Evolutionary conservation across 148 eudicot species (phyloP).

Genomic region (Camellia granthamiana): DNA sequence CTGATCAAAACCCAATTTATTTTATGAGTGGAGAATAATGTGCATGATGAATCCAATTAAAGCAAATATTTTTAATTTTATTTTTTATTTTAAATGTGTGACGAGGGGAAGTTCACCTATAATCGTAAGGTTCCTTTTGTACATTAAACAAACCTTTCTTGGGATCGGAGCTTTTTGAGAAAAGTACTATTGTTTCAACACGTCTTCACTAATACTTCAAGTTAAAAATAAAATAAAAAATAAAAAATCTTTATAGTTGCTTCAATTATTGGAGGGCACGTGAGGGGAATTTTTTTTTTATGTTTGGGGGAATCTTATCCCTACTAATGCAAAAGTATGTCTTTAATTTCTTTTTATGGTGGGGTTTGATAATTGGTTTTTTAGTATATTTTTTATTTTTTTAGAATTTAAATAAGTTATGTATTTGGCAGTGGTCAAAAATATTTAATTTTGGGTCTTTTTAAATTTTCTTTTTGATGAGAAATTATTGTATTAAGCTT

Average conservation of each 20-base stretch:
- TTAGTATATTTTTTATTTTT: too few relatives aligned
- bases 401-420: too few relatives aligned
- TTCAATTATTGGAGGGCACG: constrained; percentile 8
- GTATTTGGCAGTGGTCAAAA: too few relatives aligned
- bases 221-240: not conserved
- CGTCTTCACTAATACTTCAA: not conserved
- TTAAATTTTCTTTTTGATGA: too few relatives aligned
- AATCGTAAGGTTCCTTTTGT: constrained; percentile 3
- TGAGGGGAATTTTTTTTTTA: not conserved
- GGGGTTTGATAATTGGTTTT: too few relatives aligned
- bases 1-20: not conserved
- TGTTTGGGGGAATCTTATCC: too few relatives aligned
- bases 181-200: not conserved
- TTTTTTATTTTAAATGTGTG: not conserved
- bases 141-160: not conserved
- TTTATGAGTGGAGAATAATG: not conserved
- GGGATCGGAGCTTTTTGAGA: constrained; percentile 20
- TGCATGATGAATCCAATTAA: not conserved
- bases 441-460: too few relatives aligned
- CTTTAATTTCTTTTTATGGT: too few relatives aligned
- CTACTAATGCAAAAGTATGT: too few relatives aligned
- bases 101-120: constrained; percentile 5
- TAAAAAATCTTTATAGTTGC: not conserved
- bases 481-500: too few relatives aligned
- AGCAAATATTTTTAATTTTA: not conserved